Conservation (phyloP, 169 alveolate genomes). For the Plasmodium billcollinsi region DNA sequence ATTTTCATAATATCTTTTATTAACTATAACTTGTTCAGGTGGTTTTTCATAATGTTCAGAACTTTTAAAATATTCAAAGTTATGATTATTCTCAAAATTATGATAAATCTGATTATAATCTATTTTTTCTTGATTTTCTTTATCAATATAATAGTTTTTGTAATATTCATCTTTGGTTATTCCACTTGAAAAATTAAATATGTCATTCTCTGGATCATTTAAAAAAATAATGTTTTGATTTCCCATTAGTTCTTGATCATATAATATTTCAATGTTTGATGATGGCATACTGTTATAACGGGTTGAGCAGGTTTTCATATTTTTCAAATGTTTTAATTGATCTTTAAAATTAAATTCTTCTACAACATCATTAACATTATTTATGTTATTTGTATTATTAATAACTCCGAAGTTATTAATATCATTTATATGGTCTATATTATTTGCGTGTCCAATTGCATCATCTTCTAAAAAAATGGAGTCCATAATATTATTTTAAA, state of each 20-base stretch:
- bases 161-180: background rate
- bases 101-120: too few species aligned
- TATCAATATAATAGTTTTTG: too few species aligned
- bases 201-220: background rate
- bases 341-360: constrained; percentile 21
- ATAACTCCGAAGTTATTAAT: too few species aligned
- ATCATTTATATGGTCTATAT: too few species aligned
- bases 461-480: too few species aligned
- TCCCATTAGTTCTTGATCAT: background rate
- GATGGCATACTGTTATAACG: constrained; percentile 2
- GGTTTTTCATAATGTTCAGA: background rate
- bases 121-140: too few species aligned
- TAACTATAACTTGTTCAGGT: constrained; percentile 19
- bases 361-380: constrained; percentile 9
- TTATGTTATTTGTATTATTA: background rate
- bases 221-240: constrained; percentile 21
- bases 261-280: background rate
- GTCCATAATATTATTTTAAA: too few species aligned
- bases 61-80: constrained; percentile 4
- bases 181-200: too few species aligned
- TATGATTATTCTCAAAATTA: background rate
- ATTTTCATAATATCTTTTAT: background rate
- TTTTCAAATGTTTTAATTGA: background rate
- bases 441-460: too few species aligned
- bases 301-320: constrained; percentile 32